Evolutionary conservation across 768 basidiomycete genomes (phyloP), one percentile per base, ranked within the genome.

Genomic region (Candolleomyces aberdarensis): DNA sequence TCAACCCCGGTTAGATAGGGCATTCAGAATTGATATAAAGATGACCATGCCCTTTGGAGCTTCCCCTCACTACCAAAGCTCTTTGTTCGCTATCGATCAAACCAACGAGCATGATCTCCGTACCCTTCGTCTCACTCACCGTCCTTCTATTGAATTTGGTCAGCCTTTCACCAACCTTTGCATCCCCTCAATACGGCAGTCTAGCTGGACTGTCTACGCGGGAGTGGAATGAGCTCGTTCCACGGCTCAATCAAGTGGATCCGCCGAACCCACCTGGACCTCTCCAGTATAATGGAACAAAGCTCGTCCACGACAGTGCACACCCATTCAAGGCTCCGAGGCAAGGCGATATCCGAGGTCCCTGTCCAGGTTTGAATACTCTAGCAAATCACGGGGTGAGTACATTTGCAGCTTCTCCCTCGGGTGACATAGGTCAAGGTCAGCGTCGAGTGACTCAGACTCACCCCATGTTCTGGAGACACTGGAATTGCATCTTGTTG

Each of bases 301-400:
- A 66, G 49, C 62, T 68, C 5, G 64, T 68, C 56, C 55, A 68
- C 44, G 67, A 68, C 56, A 39, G 22, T n/a, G 56, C 17, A n/a
- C 67, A 68, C 46, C 64, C 65, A 14, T 66, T 61, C 60, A 61
- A n/a, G 43, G 56, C 65, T 11, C 53, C 52, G 3, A 29, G 36
- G 5, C 60, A 58, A 6, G 57, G 49, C 3, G 67, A 64, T 22
- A 59, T 64, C 39, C 61, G 66, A 11, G 66, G 66, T 11, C 66
- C 66, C 17, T 66, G 66, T 36, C 66, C 66, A 22, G 66, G 66
- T 19, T 52, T 66, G n/a, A 66, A 66, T 31, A 64, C 64, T 9
- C 63, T 66, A 15, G 66, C 66, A n/a, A 58, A 54, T 31, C 65
- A 66, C 49, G 65, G 65, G 36, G 65, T 66, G 53, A 29, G 58